phyloP scores from a whole-genome alignment of 2,329 filamentous ascomycete genomes.

The Hypoxylon sp. region DNA sequence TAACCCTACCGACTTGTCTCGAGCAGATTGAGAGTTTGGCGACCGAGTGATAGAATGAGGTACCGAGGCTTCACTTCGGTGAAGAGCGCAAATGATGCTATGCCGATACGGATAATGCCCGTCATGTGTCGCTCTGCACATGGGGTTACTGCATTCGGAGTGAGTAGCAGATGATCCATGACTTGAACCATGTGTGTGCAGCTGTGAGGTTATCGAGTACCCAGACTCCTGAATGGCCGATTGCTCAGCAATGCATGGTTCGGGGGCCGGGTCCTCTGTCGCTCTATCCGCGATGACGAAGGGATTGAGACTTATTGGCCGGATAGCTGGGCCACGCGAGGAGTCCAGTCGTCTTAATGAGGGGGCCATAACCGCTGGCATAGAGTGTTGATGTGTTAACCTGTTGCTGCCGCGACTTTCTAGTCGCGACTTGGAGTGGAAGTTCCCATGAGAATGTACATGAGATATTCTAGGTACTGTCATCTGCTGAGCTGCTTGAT shows the following conservation, averaged over 20 bases:
- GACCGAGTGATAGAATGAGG: conserved; percentile 5
- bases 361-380: background rate
- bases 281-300: conserved; percentile 44
- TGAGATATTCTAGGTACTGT: background rate
- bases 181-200: conserved; percentile 9
- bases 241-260: conserved; percentile 2
- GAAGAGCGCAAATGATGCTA: conserved; percentile 49
- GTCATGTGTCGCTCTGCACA: conserved; percentile 48
- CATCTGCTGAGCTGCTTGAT: conserved; percentile 1
- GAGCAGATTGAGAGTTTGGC: conserved; percentile 9
- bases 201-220: conserved; percentile 4
- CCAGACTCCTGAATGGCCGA: conserved; percentile 10
- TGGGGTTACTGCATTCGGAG: conserved; percentile 47
- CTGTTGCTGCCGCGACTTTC: conserved; percentile 2
- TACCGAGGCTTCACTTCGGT: conserved; percentile 33
- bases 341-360: background rate
- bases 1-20: conserved; percentile 12
- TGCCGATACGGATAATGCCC: conserved; percentile 50
- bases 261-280: conserved; percentile 12
- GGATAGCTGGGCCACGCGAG: conserved; percentile 11
- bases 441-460: background rate
- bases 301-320: conserved; percentile 40
- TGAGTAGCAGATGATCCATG: conserved; percentile 24
- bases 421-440: background rate
- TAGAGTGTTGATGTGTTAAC: background rate